These are phyloP conservation scores for Hemerocallis citrina DNA, from an alignment of 106 monocot species.

Conservation along the genomic window DNA sequence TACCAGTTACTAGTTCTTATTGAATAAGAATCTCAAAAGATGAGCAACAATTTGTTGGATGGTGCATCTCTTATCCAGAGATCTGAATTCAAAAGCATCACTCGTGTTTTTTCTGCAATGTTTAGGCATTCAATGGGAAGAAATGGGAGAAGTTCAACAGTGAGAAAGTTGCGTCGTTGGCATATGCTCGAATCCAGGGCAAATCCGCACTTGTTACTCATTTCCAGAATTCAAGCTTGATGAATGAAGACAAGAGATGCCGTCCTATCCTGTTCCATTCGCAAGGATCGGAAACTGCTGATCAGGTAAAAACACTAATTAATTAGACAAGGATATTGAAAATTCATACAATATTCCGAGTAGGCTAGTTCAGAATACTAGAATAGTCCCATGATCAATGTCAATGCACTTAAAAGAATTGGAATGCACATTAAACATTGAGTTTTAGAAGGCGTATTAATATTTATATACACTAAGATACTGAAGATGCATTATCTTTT, in stretches of 20 bases:
- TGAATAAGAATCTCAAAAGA: neutral
- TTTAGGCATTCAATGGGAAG: slow-evolving; percentile 93
- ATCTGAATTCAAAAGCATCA: neutral
- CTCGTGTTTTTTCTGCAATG: neutral
- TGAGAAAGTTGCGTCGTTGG: slow-evolving; percentile 93
- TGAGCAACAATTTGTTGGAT: neutral
- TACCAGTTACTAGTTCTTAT: too few species aligned
- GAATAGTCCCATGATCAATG: neutral
- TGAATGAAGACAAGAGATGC: slow-evolving; percentile 97
- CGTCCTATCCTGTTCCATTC: slow-evolving; percentile 81
- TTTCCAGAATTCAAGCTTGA: slow-evolving; percentile 95
- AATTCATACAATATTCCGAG: neutral
- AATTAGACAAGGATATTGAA: neutral
- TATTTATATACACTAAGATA: too few species aligned
- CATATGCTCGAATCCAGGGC: slow-evolving; percentile 93
- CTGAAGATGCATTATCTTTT: too few species aligned
- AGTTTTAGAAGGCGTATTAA: too few species aligned
- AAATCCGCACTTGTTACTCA: slow-evolving; percentile 65
- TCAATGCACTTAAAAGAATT: neutral
- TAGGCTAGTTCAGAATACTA: neutral
- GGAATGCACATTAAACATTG: neutral
- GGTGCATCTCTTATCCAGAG: neutral
- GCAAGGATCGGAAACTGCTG: slow-evolving; percentile 51
- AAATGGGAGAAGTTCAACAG: slow-evolving; percentile 99
- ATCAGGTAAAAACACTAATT: slow-evolving; percentile 76